Percentiles rank a stretch among this genome's conserved stretches.
These are phyloP conservation scores for Hypoxylon sp. DNA, from an alignment of 2,329 filamentous ascomycete genomes.

Conservation along the genomic window DNA sequence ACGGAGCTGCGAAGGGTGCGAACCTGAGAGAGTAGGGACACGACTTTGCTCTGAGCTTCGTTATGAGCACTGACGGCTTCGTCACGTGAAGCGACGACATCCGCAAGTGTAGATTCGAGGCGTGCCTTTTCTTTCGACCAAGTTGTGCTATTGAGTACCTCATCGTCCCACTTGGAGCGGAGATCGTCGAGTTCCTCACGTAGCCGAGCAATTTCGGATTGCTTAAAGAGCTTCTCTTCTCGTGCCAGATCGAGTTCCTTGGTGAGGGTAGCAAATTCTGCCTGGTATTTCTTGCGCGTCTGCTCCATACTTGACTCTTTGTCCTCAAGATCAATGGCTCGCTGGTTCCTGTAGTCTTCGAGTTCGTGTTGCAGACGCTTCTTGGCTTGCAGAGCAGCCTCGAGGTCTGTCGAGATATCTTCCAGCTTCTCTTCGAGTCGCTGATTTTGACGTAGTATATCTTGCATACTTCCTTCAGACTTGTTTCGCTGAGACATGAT, in stretches of 20 bases:
- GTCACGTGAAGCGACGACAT: constrained; percentile 90
- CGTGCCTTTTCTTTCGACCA: constrained; percentile 98
- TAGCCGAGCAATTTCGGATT: constrained; percentile 86
- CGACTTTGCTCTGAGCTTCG: constrained; percentile 93
- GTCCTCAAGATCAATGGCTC: constrained; percentile 96
- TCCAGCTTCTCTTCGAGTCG: constrained; percentile 91
- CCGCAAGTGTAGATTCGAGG: constrained; percentile 88
- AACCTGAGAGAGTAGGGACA: constrained; percentile 90
- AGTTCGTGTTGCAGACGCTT: constrained; percentile 96
- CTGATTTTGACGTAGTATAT: constrained; percentile 90
- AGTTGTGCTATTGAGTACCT: constrained; percentile 95
- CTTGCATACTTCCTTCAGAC: constrained; percentile 88
- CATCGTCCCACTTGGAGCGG: constrained; percentile 96
- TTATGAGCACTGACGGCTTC: constrained; percentile 94
- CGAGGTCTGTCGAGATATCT: constrained; percentile 89
- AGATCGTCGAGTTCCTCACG: constrained; percentile 97
- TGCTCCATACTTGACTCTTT: constrained; percentile 97
- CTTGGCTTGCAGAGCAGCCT: constrained; percentile 87
- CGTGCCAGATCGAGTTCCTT: constrained; percentile 94
- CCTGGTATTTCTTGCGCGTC: constrained; percentile 96
- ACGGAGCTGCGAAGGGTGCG: constrained; percentile 84
- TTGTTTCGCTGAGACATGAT: constrained; percentile 94
- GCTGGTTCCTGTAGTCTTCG: constrained; percentile 94
- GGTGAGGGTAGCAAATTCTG: constrained; percentile 87
- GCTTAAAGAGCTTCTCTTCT: constrained; percentile 87